Percentiles rank a stretch among this genome's conserved stretches.
These are phyloP conservation scores for Calonectria ilicicola DNA, from an alignment of 2,329 filamentous ascomycete species.

Conservation along the genomic window DNA sequence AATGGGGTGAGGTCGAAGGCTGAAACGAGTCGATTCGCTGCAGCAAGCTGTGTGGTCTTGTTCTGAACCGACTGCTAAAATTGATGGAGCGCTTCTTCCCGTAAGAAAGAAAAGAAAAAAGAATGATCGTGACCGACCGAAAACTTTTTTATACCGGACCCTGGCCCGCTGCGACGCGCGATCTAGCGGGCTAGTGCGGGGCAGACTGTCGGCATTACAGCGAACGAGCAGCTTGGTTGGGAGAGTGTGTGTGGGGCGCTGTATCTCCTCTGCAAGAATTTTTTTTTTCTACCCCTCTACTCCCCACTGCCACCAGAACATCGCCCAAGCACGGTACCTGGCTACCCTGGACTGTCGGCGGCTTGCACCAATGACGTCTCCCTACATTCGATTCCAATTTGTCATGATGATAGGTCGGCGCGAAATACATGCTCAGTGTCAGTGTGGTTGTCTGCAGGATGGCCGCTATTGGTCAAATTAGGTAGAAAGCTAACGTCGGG, in stretches of 20 bases:
- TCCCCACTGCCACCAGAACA: neutral
- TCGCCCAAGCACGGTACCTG: neutral
- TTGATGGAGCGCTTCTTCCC: slow-evolving; percentile 65
- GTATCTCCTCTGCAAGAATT: neutral
- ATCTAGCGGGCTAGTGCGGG: slow-evolving; percentile 31
- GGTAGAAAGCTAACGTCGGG: neutral
- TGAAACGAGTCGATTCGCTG: slow-evolving; percentile 48
- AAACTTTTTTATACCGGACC: slow-evolving; percentile 56
- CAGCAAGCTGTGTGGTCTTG: slow-evolving; percentile 42
- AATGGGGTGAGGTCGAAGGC: slow-evolving; percentile 57
- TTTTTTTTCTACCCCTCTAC: slow-evolving; percentile 2
- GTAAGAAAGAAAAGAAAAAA: slow-evolving; percentile 61
- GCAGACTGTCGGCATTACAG: slow-evolving; percentile 3
- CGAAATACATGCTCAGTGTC: neutral
- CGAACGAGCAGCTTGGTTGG: slow-evolving; percentile 19
- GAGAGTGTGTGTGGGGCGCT: neutral
- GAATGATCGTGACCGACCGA: slow-evolving; percentile 44
- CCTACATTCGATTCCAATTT: neutral
- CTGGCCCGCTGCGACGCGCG: slow-evolving; percentile 30
- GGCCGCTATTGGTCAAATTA: neutral
- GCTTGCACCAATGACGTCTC: slow-evolving; percentile 4
- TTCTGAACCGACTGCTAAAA: slow-evolving; percentile 49
- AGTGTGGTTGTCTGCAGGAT: neutral
- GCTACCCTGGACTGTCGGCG: neutral
- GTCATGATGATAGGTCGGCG: neutral